Evolutionary conservation across 306 rosid species (phyloP).

Genomic region (Gastrolobium villosum): DNA sequence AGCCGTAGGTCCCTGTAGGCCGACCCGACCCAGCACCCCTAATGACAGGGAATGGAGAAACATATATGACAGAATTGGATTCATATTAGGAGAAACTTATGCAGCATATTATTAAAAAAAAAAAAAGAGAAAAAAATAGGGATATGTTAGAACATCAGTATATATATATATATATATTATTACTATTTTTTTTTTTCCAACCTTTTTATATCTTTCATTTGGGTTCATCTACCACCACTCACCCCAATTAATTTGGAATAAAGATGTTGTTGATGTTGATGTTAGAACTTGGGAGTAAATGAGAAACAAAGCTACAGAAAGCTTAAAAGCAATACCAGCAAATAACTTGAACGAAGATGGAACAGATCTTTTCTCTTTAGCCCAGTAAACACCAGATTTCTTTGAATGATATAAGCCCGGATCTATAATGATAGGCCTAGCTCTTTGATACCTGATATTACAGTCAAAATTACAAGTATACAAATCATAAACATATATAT

Average conservation of each 20-base stretch:
- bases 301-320: constrained; percentile 17
- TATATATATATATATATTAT: no score
- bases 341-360: constrained; percentile 93
- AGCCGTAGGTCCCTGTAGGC: no score
- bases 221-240: no score
- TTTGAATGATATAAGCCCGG: constrained; percentile 85
- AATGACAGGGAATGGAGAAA: neutral
- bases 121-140: neutral
- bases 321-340: constrained; percentile 61
- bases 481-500: constrained; percentile 28
- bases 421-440: constrained; percentile 83
- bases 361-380: constrained; percentile 86
- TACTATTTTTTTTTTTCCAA: no score
- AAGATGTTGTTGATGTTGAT: no score
- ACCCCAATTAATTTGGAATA: no score
- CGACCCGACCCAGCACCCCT: no score
- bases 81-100: neutral
- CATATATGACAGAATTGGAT: neutral
- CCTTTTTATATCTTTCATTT: no score
- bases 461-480: constrained; percentile 33
- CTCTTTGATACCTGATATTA: constrained; percentile 75
- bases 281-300: neutral
- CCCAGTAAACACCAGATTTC: constrained; percentile 91
- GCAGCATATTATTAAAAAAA: neutral
- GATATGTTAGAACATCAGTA: no score